phyloP scores from a whole-genome alignment of 1,284 basidiomycete species.

The Microbotryum scabiosae region DNA sequence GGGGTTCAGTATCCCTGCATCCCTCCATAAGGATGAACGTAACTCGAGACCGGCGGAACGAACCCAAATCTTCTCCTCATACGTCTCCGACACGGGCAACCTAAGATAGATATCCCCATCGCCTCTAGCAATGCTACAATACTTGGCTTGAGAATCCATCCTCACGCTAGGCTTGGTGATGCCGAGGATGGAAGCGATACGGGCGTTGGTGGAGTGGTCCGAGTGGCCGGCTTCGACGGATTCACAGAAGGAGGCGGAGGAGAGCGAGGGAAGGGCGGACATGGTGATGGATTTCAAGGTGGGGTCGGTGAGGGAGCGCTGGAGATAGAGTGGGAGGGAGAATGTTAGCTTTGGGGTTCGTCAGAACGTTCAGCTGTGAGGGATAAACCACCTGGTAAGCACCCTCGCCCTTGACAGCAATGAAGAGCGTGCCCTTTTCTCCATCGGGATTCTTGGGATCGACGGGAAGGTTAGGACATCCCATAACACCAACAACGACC shows the following conservation, averaged over 20 bases:
- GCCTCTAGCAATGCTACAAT: conserved; percentile 75
- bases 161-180: conserved; percentile 62
- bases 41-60: conserved; percentile 25
- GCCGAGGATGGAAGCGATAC: conserved; percentile 61
- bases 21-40: neutral
- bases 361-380: conserved; percentile 23
- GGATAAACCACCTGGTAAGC: conserved; percentile 54
- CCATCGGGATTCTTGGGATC: conserved; percentile 55
- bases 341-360: neutral
- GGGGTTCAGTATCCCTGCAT: neutral
- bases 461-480: conserved; percentile 76
- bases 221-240: conserved; percentile 90
- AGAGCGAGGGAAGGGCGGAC: conserved; percentile 39
- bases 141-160: conserved; percentile 98
- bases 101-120: conserved; percentile 85
- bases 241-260: conserved; percentile 68
- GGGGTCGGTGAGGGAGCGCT: conserved; percentile 31
- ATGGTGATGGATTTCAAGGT: conserved; percentile 29
- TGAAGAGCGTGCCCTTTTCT: conserved; percentile 68
- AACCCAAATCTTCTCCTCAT: conserved; percentile 85
- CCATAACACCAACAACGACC: conserved; percentile 83
- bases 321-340: neutral
- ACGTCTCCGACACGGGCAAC: conserved; percentile 68
- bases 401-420: conserved; percentile 73
- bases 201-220: conserved; percentile 69